Evolutionary conservation across 106 monocot genomes (phyloP), one percentile per base, ranked within the genome.

Genomic region (Dendrobium chrysotoxum): DNA sequence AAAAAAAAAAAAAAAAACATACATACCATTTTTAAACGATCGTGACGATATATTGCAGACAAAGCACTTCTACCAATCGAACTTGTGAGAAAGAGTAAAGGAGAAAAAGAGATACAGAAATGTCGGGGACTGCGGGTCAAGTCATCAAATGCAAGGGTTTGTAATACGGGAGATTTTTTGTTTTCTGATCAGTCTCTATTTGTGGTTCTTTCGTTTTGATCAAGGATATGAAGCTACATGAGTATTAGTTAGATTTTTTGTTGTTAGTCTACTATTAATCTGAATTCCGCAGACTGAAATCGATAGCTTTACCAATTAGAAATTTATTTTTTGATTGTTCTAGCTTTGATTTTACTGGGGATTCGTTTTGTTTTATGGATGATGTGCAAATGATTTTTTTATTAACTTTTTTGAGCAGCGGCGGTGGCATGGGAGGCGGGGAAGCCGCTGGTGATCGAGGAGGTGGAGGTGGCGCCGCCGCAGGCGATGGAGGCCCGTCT

Each of bases 401-500:
- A 3, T 64, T 75, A 35, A 26, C 8, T 55, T 18, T 65, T 74
- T 40, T 77, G 17, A 86, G 82, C 84, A 93, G 93, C 90, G 67
- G 93, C 90, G 75, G 86, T 93, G 1, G 83, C 93, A 26, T 93
- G 93, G 93, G 93, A 93, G 82, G 93, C 93, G 8, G 93, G 88
- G 72, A 90, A 93, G 84, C 88, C 90, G 28, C 83, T 93, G 78
- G 86, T 86, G 85, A 89, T 93, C 2, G 87, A 93, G 76, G 93
- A 90, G 85, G 90, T 93, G 23, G 90, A 93, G 80, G 93, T 93
- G 76, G 93, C 90, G 28, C 93, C 90, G 21, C 93, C 93, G 7
- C 90, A 93, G 84, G 84, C 81, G 18, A 80, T 81, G 75, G 93
- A 93, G 83, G 93, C 90, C 17, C 86, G 93, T 4, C 53, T 93